Evolutionary conservation across 1,139 yeast species (phyloP).

Genomic region (Kodamaea suecica): DNA sequence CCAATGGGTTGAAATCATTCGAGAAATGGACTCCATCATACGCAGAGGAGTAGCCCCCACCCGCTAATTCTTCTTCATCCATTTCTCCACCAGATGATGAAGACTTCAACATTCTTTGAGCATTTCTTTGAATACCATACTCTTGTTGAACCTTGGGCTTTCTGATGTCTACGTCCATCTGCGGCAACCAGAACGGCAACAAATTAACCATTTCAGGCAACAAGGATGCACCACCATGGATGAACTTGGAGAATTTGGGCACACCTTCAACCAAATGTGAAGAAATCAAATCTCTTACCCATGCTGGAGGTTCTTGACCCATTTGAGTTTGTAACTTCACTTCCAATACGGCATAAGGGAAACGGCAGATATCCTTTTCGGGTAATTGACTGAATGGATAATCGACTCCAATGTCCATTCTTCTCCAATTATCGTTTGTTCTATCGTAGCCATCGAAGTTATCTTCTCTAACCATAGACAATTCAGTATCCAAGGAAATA

Average conservation of each 20-base stretch:
- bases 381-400: slow-evolving; percentile 88
- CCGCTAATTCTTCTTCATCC: slow-evolving; percentile 44
- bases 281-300: slow-evolving; percentile 90
- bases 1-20: slow-evolving; percentile 47
- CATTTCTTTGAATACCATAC: slow-evolving; percentile 51
- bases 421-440: slow-evolving; percentile 92
- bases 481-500: slow-evolving; percentile 93
- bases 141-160: slow-evolving; percentile 74
- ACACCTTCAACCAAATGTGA: slow-evolving; percentile 97
- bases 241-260: slow-evolving; percentile 94
- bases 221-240: slow-evolving; percentile 90
- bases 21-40: slow-evolving; percentile 47
- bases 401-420: slow-evolving; percentile 97
- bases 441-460: slow-evolving; percentile 91
- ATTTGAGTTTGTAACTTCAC: slow-evolving; percentile 95
- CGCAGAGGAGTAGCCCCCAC: slow-evolving; percentile 27
- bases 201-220: slow-evolving; percentile 77
- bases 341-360: slow-evolving; percentile 96
- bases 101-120: slow-evolving; percentile 20
- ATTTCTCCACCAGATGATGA: slow-evolving; percentile 50
- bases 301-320: slow-evolving; percentile 97
- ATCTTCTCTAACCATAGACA: slow-evolving; percentile 95
- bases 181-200: slow-evolving; percentile 98
- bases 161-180: slow-evolving; percentile 92
- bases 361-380: slow-evolving; percentile 81